Evolutionary conservation across 345 rosid species (phyloP).

Genomic region (Brassica napus): Da-Ae NC_063451.1:12958001-12958500

Average conservation of each 20-base stretch:
- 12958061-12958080: conserved; percentile 42
- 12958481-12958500: too few species aligned
- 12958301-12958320: too few species aligned
- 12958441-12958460: too few species aligned
- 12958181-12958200: not conserved
- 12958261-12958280: conserved; percentile 1
- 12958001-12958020: conserved; percentile 27
- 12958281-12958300: not conserved
- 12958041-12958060: conserved; percentile 47
- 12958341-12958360: too few species aligned
- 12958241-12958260: not conserved
- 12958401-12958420: too few species aligned
- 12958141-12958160: conserved; percentile 54
- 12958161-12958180: conserved; percentile 43
- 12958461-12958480: too few species aligned
- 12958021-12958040: conserved; percentile 31
- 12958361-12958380: too few species aligned
- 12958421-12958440: too few species aligned
- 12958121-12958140: conserved; percentile 59
- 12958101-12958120: conserved; percentile 39
- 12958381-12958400: too few species aligned
- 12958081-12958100: conserved; percentile 44
- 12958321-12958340: too few species aligned
- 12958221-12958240: not conserved
- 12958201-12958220: too few species aligned